Base-by-base conservation (phyloP, 179 eudicot species). In the Beta lomatogona region DNA sequence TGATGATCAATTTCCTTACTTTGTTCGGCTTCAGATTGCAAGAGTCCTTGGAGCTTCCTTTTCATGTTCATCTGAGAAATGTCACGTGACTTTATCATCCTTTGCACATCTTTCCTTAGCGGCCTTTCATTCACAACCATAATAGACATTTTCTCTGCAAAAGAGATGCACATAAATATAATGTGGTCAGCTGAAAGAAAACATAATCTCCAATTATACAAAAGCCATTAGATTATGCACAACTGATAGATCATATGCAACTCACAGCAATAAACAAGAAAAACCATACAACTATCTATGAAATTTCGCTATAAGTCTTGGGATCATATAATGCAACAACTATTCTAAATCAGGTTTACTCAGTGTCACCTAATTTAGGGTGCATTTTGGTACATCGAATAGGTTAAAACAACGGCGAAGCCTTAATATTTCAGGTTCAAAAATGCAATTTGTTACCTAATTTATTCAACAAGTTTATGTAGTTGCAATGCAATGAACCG, bases 91-190 rank as follows among this genome's bases (percentile, higher is more conserved):
- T 75, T 71, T 45, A 69, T 25, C 41, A 58, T 9, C 71, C 77
- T 57, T 64, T 77, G 45, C 77, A 50, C 65, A 45, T 45, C 58
- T 52, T 70, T 41, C 45, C n/a, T 69, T 60, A 69, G 36, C 44
- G 22, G 84, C 15, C 44, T 54, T 48, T 78, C 21, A 14, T 41
- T 81, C 48, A 77, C 78, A 79, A 71, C 78, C 68, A 86, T 16
- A 7, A 68, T 76, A 19, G 85, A 71, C 86, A 86, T 83, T 31
- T 81, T 76, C 61, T 69, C 88, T 86, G 83, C 45, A 75, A 48
- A 52, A 46, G 5, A 22, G 5, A 3, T 36, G 41, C 41, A 36
- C 41, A 77, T 9, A 28, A n/a, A 11, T 58, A 13, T 36, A 67
- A 8, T 31, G 21, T n/a, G n/a, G 28, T 19, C n/a, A 61, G 9